Percentiles rank a stretch among this genome's conserved stretches.
phyloP scores from a whole-genome alignment of 169 alveolate genomes.

The Plasmodium ovale region DNA sequence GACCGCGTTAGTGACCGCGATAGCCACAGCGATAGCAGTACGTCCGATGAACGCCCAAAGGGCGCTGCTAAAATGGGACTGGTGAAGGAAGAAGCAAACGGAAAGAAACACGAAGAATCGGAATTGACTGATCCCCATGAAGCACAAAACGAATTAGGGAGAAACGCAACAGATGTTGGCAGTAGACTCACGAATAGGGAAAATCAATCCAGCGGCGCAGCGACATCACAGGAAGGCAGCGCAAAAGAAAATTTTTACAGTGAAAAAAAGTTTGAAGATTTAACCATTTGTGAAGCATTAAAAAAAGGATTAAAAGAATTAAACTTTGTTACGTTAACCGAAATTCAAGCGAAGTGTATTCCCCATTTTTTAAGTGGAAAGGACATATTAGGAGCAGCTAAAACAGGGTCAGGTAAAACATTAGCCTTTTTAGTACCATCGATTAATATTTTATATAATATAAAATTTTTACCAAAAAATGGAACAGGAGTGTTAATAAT shows the following conservation, averaged over 20 bases:
- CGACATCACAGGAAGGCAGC: not conserved
- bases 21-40: too few species aligned
- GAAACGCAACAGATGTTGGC: too few species aligned
- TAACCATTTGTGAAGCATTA: slow-evolving; percentile 91
- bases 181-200: too few species aligned
- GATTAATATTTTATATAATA: slow-evolving; percentile 94
- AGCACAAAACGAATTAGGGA: too few species aligned
- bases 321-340: slow-evolving; percentile 94
- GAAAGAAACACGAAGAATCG: too few species aligned
- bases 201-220: not conserved
- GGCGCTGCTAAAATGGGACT: too few species aligned
- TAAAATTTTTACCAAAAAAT: slow-evolving; percentile 93
- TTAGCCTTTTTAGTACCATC: slow-evolving; percentile 98
- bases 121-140: too few species aligned
- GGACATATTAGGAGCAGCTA: slow-evolving; percentile 98
- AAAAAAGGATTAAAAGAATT: slow-evolving; percentile 92
- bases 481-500: slow-evolving; percentile 96
- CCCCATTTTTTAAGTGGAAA: slow-evolving; percentile 97
- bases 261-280: slow-evolving; percentile 85
- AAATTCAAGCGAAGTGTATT: slow-evolving; percentile 97
- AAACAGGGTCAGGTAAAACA: slow-evolving; percentile 99
- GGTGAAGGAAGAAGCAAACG: too few species aligned
- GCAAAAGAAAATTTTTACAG: slow-evolving; percentile 78
- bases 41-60: too few species aligned
- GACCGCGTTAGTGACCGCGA: too few species aligned